Evolutionary conservation across 192 early-diverging fungal genomes (phyloP), one percentile per base, ranked within the genome.

Genomic region (Dimargaris cristalligena): DNA sequence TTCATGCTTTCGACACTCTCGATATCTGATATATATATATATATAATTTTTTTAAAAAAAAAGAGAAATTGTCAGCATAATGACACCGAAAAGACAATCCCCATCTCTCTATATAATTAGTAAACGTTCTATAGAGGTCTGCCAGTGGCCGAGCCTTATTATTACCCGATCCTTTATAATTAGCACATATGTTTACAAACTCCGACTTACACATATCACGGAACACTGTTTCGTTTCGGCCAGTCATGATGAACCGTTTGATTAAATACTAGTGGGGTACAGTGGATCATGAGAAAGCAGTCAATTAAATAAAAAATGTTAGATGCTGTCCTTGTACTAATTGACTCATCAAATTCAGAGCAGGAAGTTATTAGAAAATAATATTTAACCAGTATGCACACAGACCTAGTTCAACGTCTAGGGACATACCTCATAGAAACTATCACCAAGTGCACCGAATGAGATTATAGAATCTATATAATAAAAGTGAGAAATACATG

Each of bases 351-450:
- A n/a, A n/a, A n/a, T n/a, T n/a, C n/a, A n/a, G n/a, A n/a, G n/a
- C n/a, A n/a, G n/a, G n/a, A n/a, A n/a, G n/a, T n/a, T n/a, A n/a
- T n/a, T n/a, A n/a, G n/a, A n/a, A n/a, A n/a, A n/a, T 44, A 65
- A 29, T n/a, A 26, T 44, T 29, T 31, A 25, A 44, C 18, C 57
- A 58, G 25, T 57, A 29, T 59, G 57, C 2, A 44, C 23, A 2
- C 9, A 34, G 35, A 1, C 8, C 0, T 52, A 44, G 25, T 46
- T 11, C 23, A 0, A 3, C 56, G 6, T 26, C 30, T 18, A 16
- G 10, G 51, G 41, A 2, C 25, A 29, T 69, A 80, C 78, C 74
- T 81, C 80, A 46, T 81, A 81, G 48, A 76, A 78, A 38, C 76
- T 78, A 45, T 81, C 80, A 2, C 60, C 67, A 72, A 74, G 65